phyloP scores from a whole-genome alignment of 2,329 filamentous ascomycete genomes.

The Myriosclerotinia duriaeana region DNA sequence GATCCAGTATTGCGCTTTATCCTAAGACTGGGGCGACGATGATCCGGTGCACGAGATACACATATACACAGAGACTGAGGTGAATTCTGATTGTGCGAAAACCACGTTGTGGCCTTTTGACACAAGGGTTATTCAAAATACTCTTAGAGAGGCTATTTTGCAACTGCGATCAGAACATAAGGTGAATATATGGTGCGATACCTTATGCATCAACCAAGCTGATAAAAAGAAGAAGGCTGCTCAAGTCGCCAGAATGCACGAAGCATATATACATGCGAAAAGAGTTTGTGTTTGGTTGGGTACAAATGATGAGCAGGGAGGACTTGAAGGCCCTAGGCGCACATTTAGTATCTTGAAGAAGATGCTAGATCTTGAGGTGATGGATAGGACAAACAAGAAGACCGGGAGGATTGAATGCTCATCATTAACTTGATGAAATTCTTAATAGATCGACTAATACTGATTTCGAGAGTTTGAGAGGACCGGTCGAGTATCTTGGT shows the following conservation, averaged over 20 bases:
- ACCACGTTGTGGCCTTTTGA: not conserved
- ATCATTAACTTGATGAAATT: constrained; percentile 28
- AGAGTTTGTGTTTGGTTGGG: constrained; percentile 28
- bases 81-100: too few species aligned
- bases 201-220: constrained; percentile 30
- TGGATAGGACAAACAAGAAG: constrained; percentile 9
- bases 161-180: constrained; percentile 14
- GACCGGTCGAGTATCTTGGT: constrained; percentile 12
- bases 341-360: constrained; percentile 26
- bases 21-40: not conserved
- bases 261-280: constrained; percentile 26
- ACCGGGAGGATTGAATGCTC: constrained; percentile 7
- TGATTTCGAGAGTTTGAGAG: not conserved
- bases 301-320: not conserved
- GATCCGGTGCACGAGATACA: not conserved
- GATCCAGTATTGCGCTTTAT: constrained; percentile 6
- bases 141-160: constrained; percentile 24
- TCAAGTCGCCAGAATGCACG: constrained; percentile 29
- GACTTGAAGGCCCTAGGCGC: not conserved
- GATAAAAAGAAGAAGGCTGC: constrained; percentile 23
- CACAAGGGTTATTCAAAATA: constrained; percentile 22
- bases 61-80: not conserved
- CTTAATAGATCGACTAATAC: not conserved
- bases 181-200: constrained; percentile 27
- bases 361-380: constrained; percentile 23